phyloP scores from a whole-genome alignment of 768 basidiomycete genomes.

The Suillus hirtellus region DNA sequence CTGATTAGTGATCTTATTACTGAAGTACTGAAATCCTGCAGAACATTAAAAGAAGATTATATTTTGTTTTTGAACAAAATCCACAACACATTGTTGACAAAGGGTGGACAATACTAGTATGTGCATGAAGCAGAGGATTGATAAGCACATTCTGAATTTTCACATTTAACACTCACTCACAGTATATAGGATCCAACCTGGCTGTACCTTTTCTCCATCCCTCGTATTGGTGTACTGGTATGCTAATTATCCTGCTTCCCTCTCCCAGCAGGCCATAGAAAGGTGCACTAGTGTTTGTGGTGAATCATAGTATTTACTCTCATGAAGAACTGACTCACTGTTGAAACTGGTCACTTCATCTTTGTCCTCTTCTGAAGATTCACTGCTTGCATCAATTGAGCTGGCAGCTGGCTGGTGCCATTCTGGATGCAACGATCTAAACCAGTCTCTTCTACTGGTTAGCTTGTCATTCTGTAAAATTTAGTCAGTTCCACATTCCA shows the following conservation, averaged over 20 bases:
- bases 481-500: slow-evolving; percentile 15
- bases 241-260: slow-evolving; percentile 17
- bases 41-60: neutral
- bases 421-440: neutral
- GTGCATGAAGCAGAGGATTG: neutral
- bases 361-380: neutral
- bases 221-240: slow-evolving; percentile 25
- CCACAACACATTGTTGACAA: neutral
- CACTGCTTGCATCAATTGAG: slow-evolving; percentile 1
- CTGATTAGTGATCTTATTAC: neutral
- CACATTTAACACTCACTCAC: neutral
- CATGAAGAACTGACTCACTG: slow-evolving; percentile 22
- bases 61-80: neutral
- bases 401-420: neutral
- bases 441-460: neutral
- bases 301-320: slow-evolving; percentile 13
- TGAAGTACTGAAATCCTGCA: neutral
- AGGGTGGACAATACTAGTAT: neutral
- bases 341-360: slow-evolving; percentile 16
- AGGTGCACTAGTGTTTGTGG: slow-evolving; percentile 16
- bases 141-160: neutral
- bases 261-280: slow-evolving; percentile 14
- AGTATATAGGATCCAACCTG: neutral
- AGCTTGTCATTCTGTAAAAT: slow-evolving; percentile 18
- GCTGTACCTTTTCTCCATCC: no score